These are phyloP conservation scores for Ceratobasidium sp. DNA, from an alignment of 1,284 basidiomycete species.

Conservation along the genomic window DNA sequence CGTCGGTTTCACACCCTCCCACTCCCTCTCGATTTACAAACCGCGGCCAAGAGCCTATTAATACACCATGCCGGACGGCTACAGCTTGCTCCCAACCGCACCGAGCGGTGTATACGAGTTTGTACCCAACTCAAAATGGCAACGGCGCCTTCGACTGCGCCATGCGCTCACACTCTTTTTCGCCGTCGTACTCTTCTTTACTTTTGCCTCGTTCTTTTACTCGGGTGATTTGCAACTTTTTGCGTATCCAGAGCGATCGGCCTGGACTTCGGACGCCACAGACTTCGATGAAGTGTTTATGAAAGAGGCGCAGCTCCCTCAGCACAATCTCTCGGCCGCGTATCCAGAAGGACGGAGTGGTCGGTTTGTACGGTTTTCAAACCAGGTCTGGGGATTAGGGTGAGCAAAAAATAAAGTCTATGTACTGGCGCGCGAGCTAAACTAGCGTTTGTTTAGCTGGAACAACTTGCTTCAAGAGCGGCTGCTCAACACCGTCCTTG, in stretches of 20 bases:
- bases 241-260: background rate
- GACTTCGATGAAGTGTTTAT: constrained; percentile 41
- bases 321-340: constrained; percentile 44
- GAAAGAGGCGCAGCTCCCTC: constrained; percentile 47
- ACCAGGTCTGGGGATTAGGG: constrained; percentile 47
- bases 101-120: too few relatives aligned
- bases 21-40: background rate
- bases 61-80: constrained; percentile 15
- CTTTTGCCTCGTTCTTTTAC: constrained; percentile 29
- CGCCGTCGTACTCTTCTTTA: constrained; percentile 3
- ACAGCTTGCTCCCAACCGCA: constrained; percentile 6
- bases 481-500: constrained; percentile 55
- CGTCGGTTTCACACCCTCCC: background rate
- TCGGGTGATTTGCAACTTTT: constrained; percentile 22
- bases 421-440: background rate
- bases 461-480: constrained; percentile 72
- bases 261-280: constrained; percentile 27
- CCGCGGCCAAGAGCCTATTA: background rate
- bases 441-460: constrained; percentile 63
- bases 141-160: constrained; percentile 20
- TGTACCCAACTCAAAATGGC: constrained; percentile 17
- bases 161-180: background rate
- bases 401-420: constrained; percentile 12
- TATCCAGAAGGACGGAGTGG: constrained; percentile 48
- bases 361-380: constrained; percentile 42